Percentiles rank a stretch among this genome's conserved stretches.
Evolutionary conservation across 2,329 filamentous ascomycete genomes (phyloP).

Genomic region (Phaeomoniella chlamydospora): DNA sequence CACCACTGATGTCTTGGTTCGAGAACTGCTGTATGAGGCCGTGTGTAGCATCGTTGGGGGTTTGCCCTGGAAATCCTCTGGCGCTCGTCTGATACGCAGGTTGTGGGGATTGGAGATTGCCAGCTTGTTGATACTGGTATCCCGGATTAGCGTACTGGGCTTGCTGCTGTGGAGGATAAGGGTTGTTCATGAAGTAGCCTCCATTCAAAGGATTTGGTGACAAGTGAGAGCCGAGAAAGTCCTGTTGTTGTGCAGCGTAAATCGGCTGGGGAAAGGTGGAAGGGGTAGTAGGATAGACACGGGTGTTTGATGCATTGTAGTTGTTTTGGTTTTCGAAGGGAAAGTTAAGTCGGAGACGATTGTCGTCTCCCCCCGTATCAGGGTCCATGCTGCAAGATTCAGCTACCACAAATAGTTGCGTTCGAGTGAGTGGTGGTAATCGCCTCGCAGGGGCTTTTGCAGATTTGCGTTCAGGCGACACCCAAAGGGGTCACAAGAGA

Average conservation of each 20-base stretch:
- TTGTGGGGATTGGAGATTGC: conserved; percentile 40
- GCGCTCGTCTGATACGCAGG: conserved; percentile 34
- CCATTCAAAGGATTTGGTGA: conserved; percentile 22
- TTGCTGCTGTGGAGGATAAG: conserved; percentile 40
- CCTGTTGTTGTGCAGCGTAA: conserved; percentile 44
- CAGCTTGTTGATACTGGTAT: conserved; percentile 27
- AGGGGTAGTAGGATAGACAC: conserved; percentile 73
- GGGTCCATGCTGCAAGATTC: too few species aligned
- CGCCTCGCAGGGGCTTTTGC: too few species aligned
- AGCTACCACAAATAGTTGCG: too few species aligned
- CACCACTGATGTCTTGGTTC: conserved; percentile 77
- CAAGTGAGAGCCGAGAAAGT: conserved; percentile 38
- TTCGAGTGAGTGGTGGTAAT: too few species aligned
- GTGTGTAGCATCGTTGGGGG: conserved; percentile 68
- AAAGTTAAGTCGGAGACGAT: conserved; percentile 31
- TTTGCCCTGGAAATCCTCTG: conserved; percentile 15
- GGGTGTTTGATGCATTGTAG: conserved; percentile 44
- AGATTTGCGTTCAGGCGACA: too few species aligned
- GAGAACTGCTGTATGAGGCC: conserved; percentile 92
- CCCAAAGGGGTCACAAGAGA: too few species aligned
- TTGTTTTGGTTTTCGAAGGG: conserved; percentile 49
- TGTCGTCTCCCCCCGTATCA: conserved; percentile 50
- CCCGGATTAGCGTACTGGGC: conserved; percentile 33
- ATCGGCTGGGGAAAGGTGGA: conserved; percentile 94
- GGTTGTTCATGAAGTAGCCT: conserved; percentile 49